A percentile compares a stretch with the other conserved stretches of the same genome.
Conservation (phyloP, 768 basidiomycete genomes). For the Nidularia pulvinata region DNA sequence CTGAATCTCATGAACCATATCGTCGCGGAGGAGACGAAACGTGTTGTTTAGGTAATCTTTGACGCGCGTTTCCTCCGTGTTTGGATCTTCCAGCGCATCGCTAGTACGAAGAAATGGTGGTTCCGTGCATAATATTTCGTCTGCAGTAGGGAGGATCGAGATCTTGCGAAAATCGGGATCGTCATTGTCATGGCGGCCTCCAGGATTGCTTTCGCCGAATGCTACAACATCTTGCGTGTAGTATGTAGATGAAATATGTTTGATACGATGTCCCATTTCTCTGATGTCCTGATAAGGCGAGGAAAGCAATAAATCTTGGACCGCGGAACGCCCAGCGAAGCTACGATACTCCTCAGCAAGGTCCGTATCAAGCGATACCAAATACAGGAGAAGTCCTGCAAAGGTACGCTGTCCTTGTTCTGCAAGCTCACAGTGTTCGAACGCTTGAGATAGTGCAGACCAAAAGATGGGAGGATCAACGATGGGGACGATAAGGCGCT, state of each 20-base stretch:
- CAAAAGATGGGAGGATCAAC: conserved; percentile 55
- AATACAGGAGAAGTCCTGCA: conserved; percentile 46
- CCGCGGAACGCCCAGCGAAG: conserved; percentile 39
- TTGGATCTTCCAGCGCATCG: conserved; percentile 39
- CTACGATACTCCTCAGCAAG: conserved; percentile 21
- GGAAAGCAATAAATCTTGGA: too few species aligned
- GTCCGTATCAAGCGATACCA: conserved; percentile 38
- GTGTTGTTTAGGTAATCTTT: conserved; percentile 62
- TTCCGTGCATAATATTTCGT: conserved; percentile 47
- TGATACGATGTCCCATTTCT: conserved; percentile 32
- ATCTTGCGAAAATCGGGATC: conserved; percentile 59
- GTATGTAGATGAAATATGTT: conserved; percentile 27
- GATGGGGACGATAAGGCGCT: conserved; percentile 33
- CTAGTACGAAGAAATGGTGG: conserved; percentile 50
- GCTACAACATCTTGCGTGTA: conserved; percentile 13
- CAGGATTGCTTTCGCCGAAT: conserved; percentile 31
- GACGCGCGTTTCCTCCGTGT: conserved; percentile 29
- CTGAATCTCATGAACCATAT: conserved; percentile 55
- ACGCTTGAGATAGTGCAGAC: conserved; percentile 31
- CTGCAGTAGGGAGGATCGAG: conserved; percentile 61
- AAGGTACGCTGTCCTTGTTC: conserved; percentile 33
- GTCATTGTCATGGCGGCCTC: conserved; percentile 75
- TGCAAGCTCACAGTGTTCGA: conserved; percentile 25
- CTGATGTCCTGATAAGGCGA: conserved; percentile 22
- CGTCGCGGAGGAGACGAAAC: conserved; percentile 64